Conservation (phyloP, 140 eudicot species). For the Flaveria floridana region DNA sequence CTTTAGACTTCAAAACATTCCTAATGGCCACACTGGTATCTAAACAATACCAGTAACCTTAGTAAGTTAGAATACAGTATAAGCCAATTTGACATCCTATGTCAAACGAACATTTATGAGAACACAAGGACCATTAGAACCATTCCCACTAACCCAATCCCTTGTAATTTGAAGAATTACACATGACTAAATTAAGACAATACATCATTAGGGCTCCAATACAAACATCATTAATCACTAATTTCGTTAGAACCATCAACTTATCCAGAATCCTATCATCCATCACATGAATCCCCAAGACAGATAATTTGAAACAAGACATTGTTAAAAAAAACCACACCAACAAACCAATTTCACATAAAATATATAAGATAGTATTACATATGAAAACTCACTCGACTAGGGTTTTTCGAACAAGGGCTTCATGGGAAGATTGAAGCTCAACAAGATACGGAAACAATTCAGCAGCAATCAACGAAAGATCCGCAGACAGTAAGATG, state of each 20-base stretch:
- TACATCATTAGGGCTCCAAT: background rate
- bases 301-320: constrained; percentile 7
- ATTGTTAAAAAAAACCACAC: background rate
- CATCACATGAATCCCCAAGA: constrained; percentile 16
- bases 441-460: constrained; percentile 72
- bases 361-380: background rate
- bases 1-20: constrained; percentile 9
- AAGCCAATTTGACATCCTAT: constrained; percentile 3
- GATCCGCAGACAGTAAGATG: constrained; percentile 47
- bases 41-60: background rate
- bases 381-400: constrained; percentile 56
- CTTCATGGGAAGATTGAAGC: constrained; percentile 68
- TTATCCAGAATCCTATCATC: background rate
- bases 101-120: background rate
- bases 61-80: background rate
- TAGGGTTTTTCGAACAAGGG: constrained; percentile 77
- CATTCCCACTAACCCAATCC: background rate
- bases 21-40: background rate
- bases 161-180: background rate
- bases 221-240: background rate
- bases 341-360: constrained; percentile 22
- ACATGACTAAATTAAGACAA: background rate
- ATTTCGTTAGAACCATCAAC: background rate
- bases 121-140: background rate
- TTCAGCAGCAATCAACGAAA: constrained; percentile 56